Base-by-base conservation (phyloP, 495 filamentous ascomycete genomes). In the Lasiosphaeria hispida region DNA sequence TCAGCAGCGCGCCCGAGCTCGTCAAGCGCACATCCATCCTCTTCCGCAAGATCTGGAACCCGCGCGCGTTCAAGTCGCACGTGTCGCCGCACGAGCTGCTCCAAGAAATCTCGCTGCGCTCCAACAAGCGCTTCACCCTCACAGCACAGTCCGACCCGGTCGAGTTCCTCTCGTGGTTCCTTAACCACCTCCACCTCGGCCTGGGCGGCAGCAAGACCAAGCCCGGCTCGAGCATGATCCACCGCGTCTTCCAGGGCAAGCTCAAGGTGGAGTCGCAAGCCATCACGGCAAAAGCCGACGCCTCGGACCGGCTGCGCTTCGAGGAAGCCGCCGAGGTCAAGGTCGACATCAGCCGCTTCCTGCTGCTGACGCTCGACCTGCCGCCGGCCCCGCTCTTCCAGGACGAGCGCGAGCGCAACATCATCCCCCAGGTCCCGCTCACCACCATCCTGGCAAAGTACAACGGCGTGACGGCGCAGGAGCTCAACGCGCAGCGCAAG, bases 31-130 rank as follows among this genome's bases (percentile, higher is more conserved):
- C 94, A 63, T 88, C 88, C 40, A 94, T 92, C 44, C 80, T 99
- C 45, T 86, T 96, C 48, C 89, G 94, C 60, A 99, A 99, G 75
- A 87, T 99, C 57, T 99, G 94, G 94, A 99, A 99, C 61, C 89
- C 92, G 6, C 87, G 89, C 61, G 94, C 94, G 39, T 99, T 99
- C 81, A 94, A 96, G 71, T 86, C 87, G 10, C 94, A 99, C 73
- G 94, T 99, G 39, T 97, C 93, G 7, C 94, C 94, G 0, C 94
- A 99, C 76, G 94, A 99, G 65, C 83, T 99, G 13, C 83, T 99
- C 2, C 94, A 97, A 69, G 93, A 97, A 72, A 87, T 99, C 62
- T 89, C 92, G 10, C 76, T 96, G 17, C 85, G 84, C 39, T 96
- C 92, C 30, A 89, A 87, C 59, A 97, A 97, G 71, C 88, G 87